Base-by-base conservation (phyloP, 768 basidiomycete species). In the Hypholoma fasciculare region DNA sequence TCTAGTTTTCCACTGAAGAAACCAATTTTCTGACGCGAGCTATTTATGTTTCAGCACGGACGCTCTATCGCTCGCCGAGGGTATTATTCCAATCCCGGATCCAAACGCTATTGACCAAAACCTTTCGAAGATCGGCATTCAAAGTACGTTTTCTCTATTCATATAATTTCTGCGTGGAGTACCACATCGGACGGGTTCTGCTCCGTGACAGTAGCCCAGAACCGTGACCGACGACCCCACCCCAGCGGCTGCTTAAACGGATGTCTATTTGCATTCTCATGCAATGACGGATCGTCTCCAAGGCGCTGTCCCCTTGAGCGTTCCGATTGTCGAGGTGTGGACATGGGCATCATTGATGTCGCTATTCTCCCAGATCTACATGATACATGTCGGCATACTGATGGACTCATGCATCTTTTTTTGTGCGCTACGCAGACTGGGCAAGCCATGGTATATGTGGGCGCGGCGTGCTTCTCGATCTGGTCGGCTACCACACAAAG, bases 381-480 rank as follows among this genome's bases (percentile, higher is more conserved):
- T 51, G 53, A 38, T 58, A 14, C 19, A 49, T 14, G 48, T 34
- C 30, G 30, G 30, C 30, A 7, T 34, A 49, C 27, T 49, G 48
- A 49, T 49, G 48, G 48, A 49, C 48, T 26, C 14, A 49, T 30
- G 13, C 48, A 13, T 49, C 14, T 36, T 34, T 37, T 53, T 47
- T 44, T 17, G 38, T 30, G 19, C 46, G 6, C 27, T 52, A 43
- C 38, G 19, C 56, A 88, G 88, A 88, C 65, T 89, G 86, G 87
- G 84, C 88, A 1, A 78, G 78, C 17, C 88, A 88, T 63, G 87
- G 88, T 0, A 87, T 88, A 43, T 85, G 84, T 52, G 86, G 87
- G 1, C 81, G 88, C 2, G 88, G 86, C 17, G 84, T 89, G 48
- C 71, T 89, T 19, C 78, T 89, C 36, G 87, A 90, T 70, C 69